Conservation (phyloP, 495 filamentous ascomycete genomes). For the Aspergillus wentii region DNA sequence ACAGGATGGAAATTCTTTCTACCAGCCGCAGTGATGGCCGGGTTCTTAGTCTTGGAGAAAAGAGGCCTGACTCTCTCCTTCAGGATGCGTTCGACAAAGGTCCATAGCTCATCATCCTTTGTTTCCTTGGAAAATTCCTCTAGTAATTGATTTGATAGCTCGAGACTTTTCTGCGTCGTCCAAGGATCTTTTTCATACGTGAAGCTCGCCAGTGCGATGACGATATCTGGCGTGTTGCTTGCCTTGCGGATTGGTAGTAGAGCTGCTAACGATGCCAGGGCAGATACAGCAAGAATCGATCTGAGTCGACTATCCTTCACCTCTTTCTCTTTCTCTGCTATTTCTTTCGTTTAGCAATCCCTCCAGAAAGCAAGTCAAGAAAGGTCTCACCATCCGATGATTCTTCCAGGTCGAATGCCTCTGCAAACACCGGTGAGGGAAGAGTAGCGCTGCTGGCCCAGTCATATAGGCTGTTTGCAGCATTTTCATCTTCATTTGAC, state of each 20-base stretch:
- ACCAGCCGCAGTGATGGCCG: constrained; percentile 56
- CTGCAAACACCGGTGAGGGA: constrained; percentile 29
- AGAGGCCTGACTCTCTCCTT: constrained; percentile 55
- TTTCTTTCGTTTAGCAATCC: constrained; percentile 1
- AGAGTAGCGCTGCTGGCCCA: constrained; percentile 32
- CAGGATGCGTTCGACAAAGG: constrained; percentile 53
- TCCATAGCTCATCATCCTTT: constrained; percentile 21
- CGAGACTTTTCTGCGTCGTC: constrained; percentile 33
- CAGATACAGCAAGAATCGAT: constrained; percentile 23
- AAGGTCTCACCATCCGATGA: constrained; percentile 14
- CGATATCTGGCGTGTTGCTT: constrained; percentile 14
- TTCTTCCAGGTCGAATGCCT: constrained; percentile 18
- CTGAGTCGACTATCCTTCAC: constrained; percentile 18
- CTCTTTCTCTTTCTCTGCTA: constrained; percentile 13
- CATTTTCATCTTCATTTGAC: constrained; percentile 18
- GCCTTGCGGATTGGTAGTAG: constrained; percentile 15
- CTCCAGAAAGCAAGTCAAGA: neutral
- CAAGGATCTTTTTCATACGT: constrained; percentile 49
- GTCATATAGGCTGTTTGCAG: constrained; percentile 23
- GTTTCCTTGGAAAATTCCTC: constrained; percentile 20
- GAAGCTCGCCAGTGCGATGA: constrained; percentile 41
- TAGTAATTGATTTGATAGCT: constrained; percentile 36
- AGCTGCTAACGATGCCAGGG: constrained; percentile 20
- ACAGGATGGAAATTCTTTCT: constrained; percentile 54
- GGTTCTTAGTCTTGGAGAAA: constrained; percentile 61